Evolutionary conservation across 352 stramenopile genomes (phyloP), one percentile per base, ranked within the genome.

Genomic region (Phytopythium oedochilum): DNA sequence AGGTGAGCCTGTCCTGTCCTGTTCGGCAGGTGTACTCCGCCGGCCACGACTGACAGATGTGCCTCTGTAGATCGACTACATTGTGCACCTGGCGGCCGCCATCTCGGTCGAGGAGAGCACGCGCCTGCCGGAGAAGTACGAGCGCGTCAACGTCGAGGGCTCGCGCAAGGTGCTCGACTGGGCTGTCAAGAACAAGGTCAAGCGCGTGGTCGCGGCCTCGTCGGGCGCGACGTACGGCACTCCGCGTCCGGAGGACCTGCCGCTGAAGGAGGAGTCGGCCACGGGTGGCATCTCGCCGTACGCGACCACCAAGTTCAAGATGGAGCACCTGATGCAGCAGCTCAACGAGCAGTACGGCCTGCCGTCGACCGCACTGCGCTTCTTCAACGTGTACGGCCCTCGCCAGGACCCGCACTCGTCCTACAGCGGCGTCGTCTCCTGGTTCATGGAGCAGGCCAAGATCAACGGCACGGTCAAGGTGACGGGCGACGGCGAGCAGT

Each of bases 21-120:
- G n/a, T n/a, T n/a, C n/a, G n/a, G n/a, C n/a, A n/a, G n/a, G n/a
- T n/a, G n/a, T n/a, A n/a, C n/a, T n/a, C n/a, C n/a, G n/a, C n/a
- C n/a, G n/a, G n/a, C n/a, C n/a, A 5, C 48, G 68, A 23, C 57
- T 64, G 0, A 72, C 77, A 44, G 64, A 78, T 40, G 47, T 86
- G 5, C 75, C 75, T 20, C 59, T 86, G 5, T 61, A 59, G 75
- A 86, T 89, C 39, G 82, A 94, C 55, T 92, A 92, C 58, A 71
- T 94, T 29, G 79, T 94, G 38, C 84, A 94, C 64, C 60, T 94
- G 23, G 84, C 84, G 8, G 84, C 84, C 29, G 84, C 84, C 11
- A 92, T 94, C 42, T 94, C 84, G 12, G 84, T 94, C 10, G 84
- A 91, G 63, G 84, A 94, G 52, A 94, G 84, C 59, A 91, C 82